Base-by-base conservation (phyloP, 2,329 filamentous ascomycete genomes). In the Penicillium nordicum region DNA sequence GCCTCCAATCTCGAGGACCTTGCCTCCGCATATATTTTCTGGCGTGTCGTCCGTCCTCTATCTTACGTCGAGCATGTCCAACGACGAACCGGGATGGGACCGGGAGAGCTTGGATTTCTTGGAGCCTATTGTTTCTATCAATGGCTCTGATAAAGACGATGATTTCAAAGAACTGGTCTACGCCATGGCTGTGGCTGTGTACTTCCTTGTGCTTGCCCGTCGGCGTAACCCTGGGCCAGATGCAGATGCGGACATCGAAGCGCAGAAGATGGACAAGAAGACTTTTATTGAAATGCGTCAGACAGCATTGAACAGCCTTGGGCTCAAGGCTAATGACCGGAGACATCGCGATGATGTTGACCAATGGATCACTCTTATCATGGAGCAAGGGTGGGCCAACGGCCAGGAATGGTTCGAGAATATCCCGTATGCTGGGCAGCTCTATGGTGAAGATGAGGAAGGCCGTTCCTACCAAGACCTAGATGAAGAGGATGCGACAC, bases 21-120 rank as follows among this genome's bases (percentile, higher is more conserved):
- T 92, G 3, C 84, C 84, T 0, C 88, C 88, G 0, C 89, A 91
- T 52, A 82, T 95, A 0, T 83, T 90, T 47, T 87, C 89, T 0
- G 91, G 89, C 1, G 80, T 92, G 50, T 87, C 78, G 27, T 80
- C 78, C 3, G 88, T 78, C 74, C 65, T 82, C 44, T 85, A 83
- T 37, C 63, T 75, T 34, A 65, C 74, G 12, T 66, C 68, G 14
- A 62, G 72, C 76, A 45, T 74, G 73, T 48, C 74, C 78, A 59
- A 81, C 77, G 63, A 75, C 74, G 46, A 80, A 82, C 72, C 72
- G 5, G 73, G 79, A 1, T 66, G 85, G 1, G 72, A 72, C 29
- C 67, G 72, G 23, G 71, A 72, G 14, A 62, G 60, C 34, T 54
- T 67, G 11, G 69, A 72, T 23, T 74, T 76, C 47, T 50, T 75